Base-by-base conservation (phyloP, 2,329 filamentous ascomycete species). In the Fusarium agapanthi region DNA sequence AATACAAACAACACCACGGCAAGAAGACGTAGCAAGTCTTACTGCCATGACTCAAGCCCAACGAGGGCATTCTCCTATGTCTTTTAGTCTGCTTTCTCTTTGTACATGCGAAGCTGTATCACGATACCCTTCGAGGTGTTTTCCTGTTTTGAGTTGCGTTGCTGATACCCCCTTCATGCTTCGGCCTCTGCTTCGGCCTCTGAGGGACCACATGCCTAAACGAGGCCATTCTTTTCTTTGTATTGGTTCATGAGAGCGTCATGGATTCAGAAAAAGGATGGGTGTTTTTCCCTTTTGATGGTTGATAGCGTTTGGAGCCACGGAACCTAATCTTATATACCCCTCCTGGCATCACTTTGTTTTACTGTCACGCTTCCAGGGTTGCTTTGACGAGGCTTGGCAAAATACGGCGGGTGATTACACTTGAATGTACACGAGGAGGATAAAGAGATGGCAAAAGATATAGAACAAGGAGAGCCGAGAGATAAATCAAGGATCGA, bases 1-100 rank as follows among this genome's bases (percentile, higher is more conserved):
- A 98, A 83, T 98, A 93, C 89, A 97, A 93, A 84, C 82, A 85
- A 55, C 87, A 89, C 71, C 84, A 87, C 73, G 81, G 81, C 77
- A 88, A 83, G 77, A 82, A 76, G 76, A 73, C 75, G 32, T 82
- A 82, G 79, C 75, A 71, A 69, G 77, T 74, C 70, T 78, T 77
- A 63, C 72, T 80, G 67, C 74, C 75, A 71, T 70, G 67, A 73
- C 59, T 63, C 30, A 53, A 45, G 71, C 73, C 57, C 53, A 69
- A 48, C 53, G 59, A 59, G 67, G 71, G 70, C 72, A 68, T 56
- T 72, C 72, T 66, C 61, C 62, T 74, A 67, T 75, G 73, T 71
- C 56, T 68, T 70, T 74, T 68, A 54, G 41, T 54, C 56, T 68
- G 64, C 44, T 75, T 75, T 32, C 51, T 62, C 51, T 73, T 77